A percentile compares a stretch with the other conserved stretches of the same genome.
phyloP scores from a whole-genome alignment of 192 early-diverging fungal species.

The Backusella parvicylindrica region DNA sequence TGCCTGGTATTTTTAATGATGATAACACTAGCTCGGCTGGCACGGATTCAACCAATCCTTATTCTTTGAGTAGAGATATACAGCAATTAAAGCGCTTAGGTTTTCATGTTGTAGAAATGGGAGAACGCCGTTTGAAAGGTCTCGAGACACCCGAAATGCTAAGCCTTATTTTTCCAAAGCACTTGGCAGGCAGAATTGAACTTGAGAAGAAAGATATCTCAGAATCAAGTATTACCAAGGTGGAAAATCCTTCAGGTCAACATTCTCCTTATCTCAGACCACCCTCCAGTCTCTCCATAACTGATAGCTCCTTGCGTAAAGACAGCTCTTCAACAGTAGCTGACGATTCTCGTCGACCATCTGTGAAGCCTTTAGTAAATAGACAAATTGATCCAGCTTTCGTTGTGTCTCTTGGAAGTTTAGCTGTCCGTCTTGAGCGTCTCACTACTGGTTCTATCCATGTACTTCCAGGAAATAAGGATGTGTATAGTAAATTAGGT shows the following conservation, averaged over 20 bases:
- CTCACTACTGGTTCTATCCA: conserved; percentile 40
- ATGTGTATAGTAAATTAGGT: neutral
- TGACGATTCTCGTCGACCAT: neutral
- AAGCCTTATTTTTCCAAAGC: conserved; percentile 61
- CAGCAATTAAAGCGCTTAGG: conserved; percentile 62
- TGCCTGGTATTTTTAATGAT: conserved; percentile 25
- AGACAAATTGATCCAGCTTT: conserved; percentile 42
- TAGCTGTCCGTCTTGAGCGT: conserved; percentile 60
- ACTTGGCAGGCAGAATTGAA: conserved; percentile 44
- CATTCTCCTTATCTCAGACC: neutral
- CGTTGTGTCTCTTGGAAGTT: conserved; percentile 43
- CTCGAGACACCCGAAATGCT: conserved; percentile 85
- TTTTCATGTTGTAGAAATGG: conserved; percentile 68
- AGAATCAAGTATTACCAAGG: neutral
- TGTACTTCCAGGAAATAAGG: neutral
- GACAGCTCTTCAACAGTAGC: neutral
- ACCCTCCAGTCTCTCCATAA: neutral
- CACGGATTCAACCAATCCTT: neutral
- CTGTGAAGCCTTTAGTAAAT: neutral
- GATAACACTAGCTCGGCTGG: conserved; percentile 7
- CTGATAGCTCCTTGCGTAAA: neutral
- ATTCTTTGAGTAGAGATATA: conserved; percentile 20
- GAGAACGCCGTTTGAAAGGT: conserved; percentile 83
- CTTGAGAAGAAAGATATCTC: conserved; percentile 34
- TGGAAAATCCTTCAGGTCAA: neutral